A percentile compares a stretch with the other conserved stretches of the same genome.
Conservation (phyloP, 2,329 filamentous ascomycete species). For the Coleophoma crateriformis region DNA sequence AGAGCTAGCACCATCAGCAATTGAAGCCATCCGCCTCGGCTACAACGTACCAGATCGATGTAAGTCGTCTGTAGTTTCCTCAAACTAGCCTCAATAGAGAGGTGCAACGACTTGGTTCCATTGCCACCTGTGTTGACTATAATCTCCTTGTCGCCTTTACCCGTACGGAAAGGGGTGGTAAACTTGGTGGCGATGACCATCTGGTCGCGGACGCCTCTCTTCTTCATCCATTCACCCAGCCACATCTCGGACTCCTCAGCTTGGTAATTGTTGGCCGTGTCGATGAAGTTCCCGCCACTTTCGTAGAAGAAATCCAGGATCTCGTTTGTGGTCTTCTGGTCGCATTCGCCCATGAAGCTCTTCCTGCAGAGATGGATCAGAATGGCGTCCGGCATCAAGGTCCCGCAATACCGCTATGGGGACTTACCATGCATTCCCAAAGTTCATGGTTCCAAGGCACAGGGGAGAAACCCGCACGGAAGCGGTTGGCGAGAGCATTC, state of each 20-base stretch:
- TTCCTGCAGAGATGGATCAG: slow-evolving; percentile 30
- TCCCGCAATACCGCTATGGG: not conserved
- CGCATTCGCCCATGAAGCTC: slow-evolving; percentile 56
- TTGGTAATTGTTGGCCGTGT: slow-evolving; percentile 63
- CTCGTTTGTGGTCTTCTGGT: slow-evolving; percentile 49
- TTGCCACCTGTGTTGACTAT: slow-evolving; percentile 51
- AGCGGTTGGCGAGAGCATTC: slow-evolving; percentile 60
- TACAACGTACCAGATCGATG: slow-evolving; percentile 51
- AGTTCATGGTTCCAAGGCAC: slow-evolving; percentile 60
- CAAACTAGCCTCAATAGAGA: slow-evolving; percentile 50
- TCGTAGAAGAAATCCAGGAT: slow-evolving; percentile 52
- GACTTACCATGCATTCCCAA: slow-evolving; percentile 48
- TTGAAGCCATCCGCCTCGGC: no score
- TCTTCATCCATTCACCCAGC: slow-evolving; percentile 67
- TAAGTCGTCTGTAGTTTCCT: slow-evolving; percentile 62
- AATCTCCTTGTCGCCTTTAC: slow-evolving; percentile 22
- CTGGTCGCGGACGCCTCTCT: slow-evolving; percentile 53
- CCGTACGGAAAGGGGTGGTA: slow-evolving; percentile 25
- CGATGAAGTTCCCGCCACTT: slow-evolving; percentile 63
- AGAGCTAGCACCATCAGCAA: slow-evolving; percentile 33
- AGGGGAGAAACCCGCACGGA: slow-evolving; percentile 62
- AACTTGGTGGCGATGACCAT: slow-evolving; percentile 66
- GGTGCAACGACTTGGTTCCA: slow-evolving; percentile 53
- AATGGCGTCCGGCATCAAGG: not conserved
- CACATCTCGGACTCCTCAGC: slow-evolving; percentile 55